Base-by-base conservation (phyloP, 2,329 filamentous ascomycete species). In the Aureobasidium vineae region DNA sequence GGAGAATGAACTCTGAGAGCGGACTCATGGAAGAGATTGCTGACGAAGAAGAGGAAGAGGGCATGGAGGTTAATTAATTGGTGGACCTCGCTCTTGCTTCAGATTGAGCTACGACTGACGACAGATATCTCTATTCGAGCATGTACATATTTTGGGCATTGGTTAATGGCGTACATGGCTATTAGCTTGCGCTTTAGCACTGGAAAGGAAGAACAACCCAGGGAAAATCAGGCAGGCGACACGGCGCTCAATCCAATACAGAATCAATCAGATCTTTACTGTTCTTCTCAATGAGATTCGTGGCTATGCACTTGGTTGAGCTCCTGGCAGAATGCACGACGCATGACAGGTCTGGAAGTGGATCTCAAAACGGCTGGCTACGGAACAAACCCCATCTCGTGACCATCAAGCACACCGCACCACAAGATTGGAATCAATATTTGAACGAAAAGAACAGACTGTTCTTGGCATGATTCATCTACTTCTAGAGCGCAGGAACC, bases 1-100 rank as follows among this genome's bases (percentile, higher is more conserved):
- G 80, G 63, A 80, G 80, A 10, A 71, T 79, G 13, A 64, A 64
- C 21, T 53, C 47, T 7, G 61, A 64, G 26, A 64, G 49, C 38
- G 61, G 49, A 19, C 28, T 64, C 13, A 53, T 64, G 61, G 78
- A 5, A 79, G 79, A 7, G 77, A 75, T 38, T 36, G 68, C 38
- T 21, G 70, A 69, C n/a, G 70, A 70, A 45, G 71, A 70, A 23
- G 69, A 72, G 61, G 68, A 69, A 28, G 74, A 75, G 19, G 74
- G 72, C 8, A 75, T 75, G 73, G 73, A 75, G 59, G 66, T 75
- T 41, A 61, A 61, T 49, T 61, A 61, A 43, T 38, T 61, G 41
- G 31, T 49, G 41, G 19, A 47, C 28, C 43, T 61, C 57, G 43
- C 57, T 61, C 21, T 61, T 15, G 57, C 38, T 49, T 61, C 57